These are phyloP conservation scores for Lachnellula arida DNA, from an alignment of 2,329 filamentous ascomycete genomes.

Conservation along the genomic window DNA sequence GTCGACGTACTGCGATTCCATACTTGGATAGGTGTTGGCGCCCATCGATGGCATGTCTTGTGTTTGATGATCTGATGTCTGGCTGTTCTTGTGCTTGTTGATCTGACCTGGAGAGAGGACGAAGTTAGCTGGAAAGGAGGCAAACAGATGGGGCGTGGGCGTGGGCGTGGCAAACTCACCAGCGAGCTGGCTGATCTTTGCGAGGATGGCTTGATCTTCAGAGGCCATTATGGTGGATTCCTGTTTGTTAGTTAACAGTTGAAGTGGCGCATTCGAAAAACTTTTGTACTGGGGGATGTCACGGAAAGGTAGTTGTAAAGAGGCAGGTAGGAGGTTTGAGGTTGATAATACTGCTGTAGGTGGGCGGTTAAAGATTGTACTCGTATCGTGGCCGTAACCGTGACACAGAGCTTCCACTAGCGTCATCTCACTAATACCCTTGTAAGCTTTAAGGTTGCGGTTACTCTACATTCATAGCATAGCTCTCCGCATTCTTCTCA, in stretches of 20 bases:
- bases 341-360: not conserved
- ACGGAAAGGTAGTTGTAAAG: not conserved
- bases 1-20: slow-evolving; percentile 1
- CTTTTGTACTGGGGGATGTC: not conserved
- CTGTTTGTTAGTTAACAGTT: slow-evolving; percentile 21
- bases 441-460: not conserved
- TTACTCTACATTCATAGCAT: not conserved
- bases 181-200: slow-evolving; percentile 52
- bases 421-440: not conserved
- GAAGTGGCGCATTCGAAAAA: not conserved
- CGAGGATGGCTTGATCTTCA: slow-evolving; percentile 50
- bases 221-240: slow-evolving; percentile 38
- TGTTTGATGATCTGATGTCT: slow-evolving; percentile 33
- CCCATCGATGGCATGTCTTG: slow-evolving; percentile 12
- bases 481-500: not conserved
- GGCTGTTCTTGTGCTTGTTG: slow-evolving; percentile 70
- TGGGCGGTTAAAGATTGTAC: not conserved
- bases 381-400: not conserved
- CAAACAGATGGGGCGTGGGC: slow-evolving; percentile 31
- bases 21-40: slow-evolving; percentile 19
- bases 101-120: slow-evolving; percentile 58
- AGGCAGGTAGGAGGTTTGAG: not conserved
- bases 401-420: not conserved
- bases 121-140: slow-evolving; percentile 34
- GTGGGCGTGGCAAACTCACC: slow-evolving; percentile 37